Evolutionary conservation across 2,329 filamentous ascomycete genomes (phyloP).

Genomic region (Pseudocercospora vitis): DNA sequence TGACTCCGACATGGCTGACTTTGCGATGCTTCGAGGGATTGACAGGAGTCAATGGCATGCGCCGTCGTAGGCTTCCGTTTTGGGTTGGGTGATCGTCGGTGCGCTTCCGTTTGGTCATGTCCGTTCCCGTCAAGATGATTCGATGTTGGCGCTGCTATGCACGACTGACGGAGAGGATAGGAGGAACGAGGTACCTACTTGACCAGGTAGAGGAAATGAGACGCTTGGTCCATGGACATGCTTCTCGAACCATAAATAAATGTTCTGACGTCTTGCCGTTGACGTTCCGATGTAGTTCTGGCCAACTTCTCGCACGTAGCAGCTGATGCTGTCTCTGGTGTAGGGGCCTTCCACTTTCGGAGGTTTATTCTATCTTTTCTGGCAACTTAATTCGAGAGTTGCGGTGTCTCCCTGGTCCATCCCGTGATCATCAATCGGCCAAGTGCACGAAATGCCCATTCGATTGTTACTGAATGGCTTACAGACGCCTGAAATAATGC

Average conservation of each 20-base stretch:
- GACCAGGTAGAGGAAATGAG: not conserved
- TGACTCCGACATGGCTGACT: not conserved
- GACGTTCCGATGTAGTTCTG: no score
- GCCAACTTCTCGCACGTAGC: no score
- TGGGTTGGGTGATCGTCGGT: not conserved
- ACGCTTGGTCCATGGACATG: slow-evolving; percentile 1
- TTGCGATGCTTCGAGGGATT: not conserved
- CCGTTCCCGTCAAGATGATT: not conserved
- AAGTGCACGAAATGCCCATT: no score
- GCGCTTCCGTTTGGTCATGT: not conserved
- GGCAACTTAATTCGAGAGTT: no score
- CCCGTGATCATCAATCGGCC: no score
- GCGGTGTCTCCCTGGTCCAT: no score
- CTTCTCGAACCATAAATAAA: not conserved
- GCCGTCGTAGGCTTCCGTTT: not conserved
- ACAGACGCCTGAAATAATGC: no score
- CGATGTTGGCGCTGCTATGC: not conserved
- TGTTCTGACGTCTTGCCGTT: not conserved
- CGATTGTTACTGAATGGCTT: no score
- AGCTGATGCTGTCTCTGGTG: no score
- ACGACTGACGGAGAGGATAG: not conserved
- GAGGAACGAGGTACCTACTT: not conserved
- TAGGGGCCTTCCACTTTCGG: no score
- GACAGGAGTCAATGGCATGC: not conserved
- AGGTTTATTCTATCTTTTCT: no score